Conservation (phyloP, 805 yeast genomes). For the Cyberlindnera maclurae region DNA sequence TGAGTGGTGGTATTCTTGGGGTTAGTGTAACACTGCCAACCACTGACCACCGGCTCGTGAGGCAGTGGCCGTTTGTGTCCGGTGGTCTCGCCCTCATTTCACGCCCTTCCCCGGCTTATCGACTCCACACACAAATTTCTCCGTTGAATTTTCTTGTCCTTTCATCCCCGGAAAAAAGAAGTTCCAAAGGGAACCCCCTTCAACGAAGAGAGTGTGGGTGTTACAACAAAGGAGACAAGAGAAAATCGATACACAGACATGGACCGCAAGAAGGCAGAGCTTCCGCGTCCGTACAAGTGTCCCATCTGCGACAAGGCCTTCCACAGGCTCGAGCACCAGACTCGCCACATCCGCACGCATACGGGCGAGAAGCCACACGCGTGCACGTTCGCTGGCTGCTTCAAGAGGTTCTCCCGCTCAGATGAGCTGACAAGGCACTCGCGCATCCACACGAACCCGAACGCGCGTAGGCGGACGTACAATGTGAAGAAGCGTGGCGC, state of each 20-base stretch:
- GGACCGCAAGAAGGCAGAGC: constrained; percentile 16
- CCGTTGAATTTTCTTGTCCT: background rate
- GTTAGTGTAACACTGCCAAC: too few relatives aligned
- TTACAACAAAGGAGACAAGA: too few relatives aligned
- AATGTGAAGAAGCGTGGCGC: constrained; percentile 28
- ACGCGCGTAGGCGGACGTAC: constrained; percentile 53
- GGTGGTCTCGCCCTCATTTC: too few relatives aligned
- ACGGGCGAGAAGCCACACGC: constrained; percentile 79
- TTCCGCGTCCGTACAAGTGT: constrained; percentile 59
- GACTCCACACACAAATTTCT: too few relatives aligned
- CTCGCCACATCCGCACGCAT: constrained; percentile 73
- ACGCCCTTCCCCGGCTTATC: too few relatives aligned
- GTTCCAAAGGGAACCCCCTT: background rate
- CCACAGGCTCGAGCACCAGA: constrained; percentile 70
- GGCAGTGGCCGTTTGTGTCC: too few relatives aligned
- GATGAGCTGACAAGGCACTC: constrained; percentile 72
- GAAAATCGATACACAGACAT: too few relatives aligned
- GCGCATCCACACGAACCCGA: constrained; percentile 67
- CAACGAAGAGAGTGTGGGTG: background rate
- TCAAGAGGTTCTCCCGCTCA: constrained; percentile 58
- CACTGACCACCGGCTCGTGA: too few relatives aligned
- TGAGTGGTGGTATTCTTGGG: background rate
- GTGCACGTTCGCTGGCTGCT: constrained; percentile 67
- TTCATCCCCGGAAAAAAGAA: background rate
- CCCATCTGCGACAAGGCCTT: constrained; percentile 70